Evolutionary conservation across 2,329 filamentous ascomycete species (phyloP), one percentile per base, ranked within the genome.

Genomic region (Dendryphion nanum): DNA sequence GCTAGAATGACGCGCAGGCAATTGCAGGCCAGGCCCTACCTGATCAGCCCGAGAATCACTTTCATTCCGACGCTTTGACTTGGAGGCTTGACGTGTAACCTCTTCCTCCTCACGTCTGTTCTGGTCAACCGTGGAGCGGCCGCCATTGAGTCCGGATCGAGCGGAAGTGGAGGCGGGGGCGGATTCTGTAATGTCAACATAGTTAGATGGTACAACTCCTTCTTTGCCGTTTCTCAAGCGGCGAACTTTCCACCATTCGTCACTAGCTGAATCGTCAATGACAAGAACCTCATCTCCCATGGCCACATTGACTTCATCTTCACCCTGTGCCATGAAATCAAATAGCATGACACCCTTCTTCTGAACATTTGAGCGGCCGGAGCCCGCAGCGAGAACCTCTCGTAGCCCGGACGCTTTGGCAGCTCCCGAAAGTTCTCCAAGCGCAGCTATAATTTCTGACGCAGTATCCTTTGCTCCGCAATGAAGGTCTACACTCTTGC

Each of bases 201-300:
- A 98, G 67, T 89, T 95, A 72, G 89, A 93, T 12, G 93, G 93
- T 6, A 98, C 90, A 18, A 98, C 93, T 26, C 93, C 93, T 69
- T 96, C 89, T 61, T 89, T 93, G 52, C 89, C 89, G 61, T 89
- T 97, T 71, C 89, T 94, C 47, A 96, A 60, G 23, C 90, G 81
- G 42, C 86, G 81, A 23, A 98, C 89, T 73, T 93, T 89, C 91
- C 93, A 97, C 93, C 93, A 98, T 62, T 98, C 93, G 42, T 96
- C 89, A 46, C 90, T 96, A 68, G 90, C 93, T 21, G 76, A 81
- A 58, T 96, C 89, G 60, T 98, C 91, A 39, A 97, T 66, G 37
- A 98, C 74, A 30, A 95, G 72, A 28, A 98, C 91, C 59, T 98
- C 91, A 59, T 98, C 93, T 28, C 86, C 93, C 16, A 85, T 78